Percentiles rank a stretch among this genome's conserved stretches.
Evolutionary conservation across 768 basidiomycete genomes (phyloP).

Genomic region (Russula earlei): DNA sequence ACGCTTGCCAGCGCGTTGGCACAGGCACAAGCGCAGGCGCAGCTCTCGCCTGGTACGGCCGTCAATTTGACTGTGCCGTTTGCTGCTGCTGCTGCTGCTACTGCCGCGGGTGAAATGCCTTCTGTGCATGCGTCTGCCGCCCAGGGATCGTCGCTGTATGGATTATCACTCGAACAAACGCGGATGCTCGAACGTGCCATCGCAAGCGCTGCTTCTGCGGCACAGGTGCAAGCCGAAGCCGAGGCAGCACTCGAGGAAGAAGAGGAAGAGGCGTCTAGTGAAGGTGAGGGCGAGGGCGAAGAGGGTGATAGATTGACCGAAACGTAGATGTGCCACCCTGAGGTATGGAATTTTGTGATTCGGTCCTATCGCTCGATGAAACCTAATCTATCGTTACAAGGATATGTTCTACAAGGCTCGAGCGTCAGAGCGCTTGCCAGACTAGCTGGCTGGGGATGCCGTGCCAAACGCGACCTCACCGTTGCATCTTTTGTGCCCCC

Average conservation of each 20-base stretch:
- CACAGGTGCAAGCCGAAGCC: slow-evolving; percentile 70
- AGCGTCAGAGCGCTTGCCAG: too few relatives aligned
- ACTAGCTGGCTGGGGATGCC: too few relatives aligned
- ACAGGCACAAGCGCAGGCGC: slow-evolving; percentile 46
- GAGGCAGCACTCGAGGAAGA: slow-evolving; percentile 70
- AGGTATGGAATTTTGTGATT: too few relatives aligned
- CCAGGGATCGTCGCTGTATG: slow-evolving; percentile 46
- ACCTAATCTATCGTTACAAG: too few relatives aligned
- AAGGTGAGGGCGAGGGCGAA: slow-evolving; percentile 27
- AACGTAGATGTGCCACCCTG: too few relatives aligned
- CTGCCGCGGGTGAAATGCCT: neutral
- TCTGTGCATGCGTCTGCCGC: slow-evolving; percentile 6
- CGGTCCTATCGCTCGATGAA: too few relatives aligned
- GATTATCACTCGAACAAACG: slow-evolving; percentile 65
- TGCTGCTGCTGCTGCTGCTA: slow-evolving; percentile 2
- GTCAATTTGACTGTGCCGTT: slow-evolving; percentile 11
- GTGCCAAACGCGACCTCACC: too few relatives aligned
- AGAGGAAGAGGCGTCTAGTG: slow-evolving; percentile 38
- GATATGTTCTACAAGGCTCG: too few relatives aligned
- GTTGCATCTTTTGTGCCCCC: too few relatives aligned
- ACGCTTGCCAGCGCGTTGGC: slow-evolving; percentile 67
- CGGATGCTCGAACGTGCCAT: slow-evolving; percentile 63
- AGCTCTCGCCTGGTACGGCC: slow-evolving; percentile 20
- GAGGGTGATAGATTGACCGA: neutral
- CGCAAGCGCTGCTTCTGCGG: slow-evolving; percentile 61